Conservation (phyloP, 768 basidiomycete species). For the Gautieria morchelliformis region DNA sequence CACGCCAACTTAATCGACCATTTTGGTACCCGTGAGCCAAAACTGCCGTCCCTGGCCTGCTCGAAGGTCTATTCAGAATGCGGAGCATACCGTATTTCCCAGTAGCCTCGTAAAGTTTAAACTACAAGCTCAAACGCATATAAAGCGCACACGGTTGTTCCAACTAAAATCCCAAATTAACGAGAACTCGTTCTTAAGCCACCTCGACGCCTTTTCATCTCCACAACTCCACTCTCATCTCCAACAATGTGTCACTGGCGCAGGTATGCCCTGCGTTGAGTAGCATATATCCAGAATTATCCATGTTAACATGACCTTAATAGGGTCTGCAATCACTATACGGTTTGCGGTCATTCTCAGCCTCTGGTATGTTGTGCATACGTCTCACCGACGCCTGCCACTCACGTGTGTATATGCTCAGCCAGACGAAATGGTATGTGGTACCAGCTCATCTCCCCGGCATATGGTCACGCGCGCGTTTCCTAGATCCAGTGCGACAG, state of each 20-base stretch:
- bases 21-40: neutral
- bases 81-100: slow-evolving; percentile 4
- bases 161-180: neutral
- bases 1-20: slow-evolving; percentile 7
- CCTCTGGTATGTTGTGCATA: slow-evolving; percentile 33
- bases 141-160: neutral
- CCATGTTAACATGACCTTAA: neutral
- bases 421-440: slow-evolving; percentile 52
- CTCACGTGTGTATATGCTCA: slow-evolving; percentile 16
- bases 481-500: slow-evolving; percentile 56
- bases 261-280: slow-evolving; percentile 38
- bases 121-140: neutral
- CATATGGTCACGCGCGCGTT: slow-evolving; percentile 12
- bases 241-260: slow-evolving; percentile 58
- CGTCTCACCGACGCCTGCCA: neutral
- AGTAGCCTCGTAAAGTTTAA: neutral
- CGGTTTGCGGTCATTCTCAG: slow-evolving; percentile 43
- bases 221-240: slow-evolving; percentile 1
- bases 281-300: neutral
- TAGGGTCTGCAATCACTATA: slow-evolving; percentile 60
- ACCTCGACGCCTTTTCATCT: slow-evolving; percentile 15
- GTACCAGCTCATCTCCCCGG: slow-evolving; percentile 2
- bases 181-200: slow-evolving; percentile 7
- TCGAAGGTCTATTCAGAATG: neutral
- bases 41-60: slow-evolving; percentile 4